Evolutionary conservation across 495 filamentous ascomycete genomes (phyloP), one percentile per base, ranked within the genome.

Genomic region (Parachaetomium inaequale): DNA sequence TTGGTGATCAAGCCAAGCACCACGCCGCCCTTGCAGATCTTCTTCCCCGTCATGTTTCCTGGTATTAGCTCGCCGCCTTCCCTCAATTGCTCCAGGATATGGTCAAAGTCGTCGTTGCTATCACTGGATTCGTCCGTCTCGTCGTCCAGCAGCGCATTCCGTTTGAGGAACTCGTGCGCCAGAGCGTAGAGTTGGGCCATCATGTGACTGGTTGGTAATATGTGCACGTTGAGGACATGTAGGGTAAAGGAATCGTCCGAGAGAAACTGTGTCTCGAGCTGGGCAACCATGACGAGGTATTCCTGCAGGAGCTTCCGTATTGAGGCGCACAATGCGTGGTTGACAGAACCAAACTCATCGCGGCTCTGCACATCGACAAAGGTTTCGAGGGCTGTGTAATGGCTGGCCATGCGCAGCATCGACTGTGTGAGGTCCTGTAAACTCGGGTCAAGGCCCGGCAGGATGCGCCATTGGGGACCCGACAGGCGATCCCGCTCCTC

Each of bases 371-470:
- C 88, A 67, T 98, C 93, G 38, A 97, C 87, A 73, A 96, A 98
- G 10, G 90, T 87, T 66, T 97, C 91, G 58, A 98, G 78, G 0
- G 94, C 92, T 42, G 84, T 86, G 72, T 96, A 95, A 72, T 98
- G 89, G 5, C 91, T 93, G 14, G 95, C 94, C 88, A 97, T 96
- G 73, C 92, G 95, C 61, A 98, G 75, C 87, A 97, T 93, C 0
- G 91, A 89, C 51, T 81, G 81, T 19, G 91, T 89, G 49, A 98
- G 81, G 72, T 97, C 93, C 63, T 90, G 88, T 52, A 98, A 73
- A 56, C 91, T 96, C 2, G 94, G 93, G 66, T 98, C 94, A 43
- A 98, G 78, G 14, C 94, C 93, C 15, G 88, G 82, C 0, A 89
- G 78, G 49, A 98, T 87, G 62, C 85, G 86, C 76, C 89, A 98